A percentile compares a stretch with the other conserved stretches of the same genome.
Conservation (phyloP, 345 rosid genomes). For the Turnera subulata region DNA sequence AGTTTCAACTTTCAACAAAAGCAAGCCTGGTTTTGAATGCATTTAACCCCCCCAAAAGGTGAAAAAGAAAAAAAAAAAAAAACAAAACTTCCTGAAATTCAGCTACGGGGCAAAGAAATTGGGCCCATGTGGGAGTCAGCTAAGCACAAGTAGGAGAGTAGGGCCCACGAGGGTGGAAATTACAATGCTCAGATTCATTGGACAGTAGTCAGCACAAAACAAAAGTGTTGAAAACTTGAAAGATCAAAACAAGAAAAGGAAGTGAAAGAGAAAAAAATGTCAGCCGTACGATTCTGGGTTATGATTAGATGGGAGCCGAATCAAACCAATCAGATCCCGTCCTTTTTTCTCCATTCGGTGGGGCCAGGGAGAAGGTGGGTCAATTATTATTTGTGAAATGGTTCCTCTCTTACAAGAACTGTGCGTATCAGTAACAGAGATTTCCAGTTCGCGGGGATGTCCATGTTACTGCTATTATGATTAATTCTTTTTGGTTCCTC, state of each 20-base stretch:
- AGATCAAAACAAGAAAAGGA: too few species aligned
- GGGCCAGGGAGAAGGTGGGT: too few species aligned
- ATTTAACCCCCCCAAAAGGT: too few species aligned
- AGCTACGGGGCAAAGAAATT: not conserved
- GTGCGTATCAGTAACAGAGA: too few species aligned
- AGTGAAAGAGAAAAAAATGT: not conserved
- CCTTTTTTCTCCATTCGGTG: not conserved
- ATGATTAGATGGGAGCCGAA: not conserved
- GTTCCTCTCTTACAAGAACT: too few species aligned
- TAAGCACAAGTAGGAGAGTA: not conserved
- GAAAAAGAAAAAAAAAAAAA: not conserved
- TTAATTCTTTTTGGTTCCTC: too few species aligned
- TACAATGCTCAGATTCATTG: not conserved
- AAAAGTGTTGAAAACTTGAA: too few species aligned
- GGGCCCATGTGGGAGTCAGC: not conserved
- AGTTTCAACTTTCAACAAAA: too few species aligned
- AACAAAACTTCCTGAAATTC: not conserved
- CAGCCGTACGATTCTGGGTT: not conserved
- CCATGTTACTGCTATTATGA: too few species aligned
- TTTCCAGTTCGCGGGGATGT: too few species aligned
- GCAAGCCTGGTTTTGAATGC: too few species aligned
- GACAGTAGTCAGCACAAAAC: not conserved
- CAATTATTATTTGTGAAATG: too few species aligned
- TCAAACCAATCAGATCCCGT: not conserved
- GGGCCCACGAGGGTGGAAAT: slow-evolving; percentile 3